Evolutionary conservation across 2,329 filamentous ascomycete species (phyloP).

Genomic region (Neofusicoccum umdonicola): DNA sequence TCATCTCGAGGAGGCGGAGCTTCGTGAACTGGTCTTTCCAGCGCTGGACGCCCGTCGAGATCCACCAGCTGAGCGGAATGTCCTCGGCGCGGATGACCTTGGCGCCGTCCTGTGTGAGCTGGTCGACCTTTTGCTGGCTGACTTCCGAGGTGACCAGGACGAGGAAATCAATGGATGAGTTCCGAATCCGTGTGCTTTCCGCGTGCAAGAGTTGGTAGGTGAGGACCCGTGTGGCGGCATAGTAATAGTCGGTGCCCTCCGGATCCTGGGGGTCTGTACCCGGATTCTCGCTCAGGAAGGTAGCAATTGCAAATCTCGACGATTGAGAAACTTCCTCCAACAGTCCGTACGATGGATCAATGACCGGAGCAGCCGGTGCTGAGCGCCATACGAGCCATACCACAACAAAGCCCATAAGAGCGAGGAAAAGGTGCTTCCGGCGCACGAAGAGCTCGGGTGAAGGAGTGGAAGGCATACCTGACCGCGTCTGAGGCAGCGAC

Average conservation of each 20-base stretch:
- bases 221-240: slow-evolving; percentile 29
- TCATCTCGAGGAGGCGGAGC: slow-evolving; percentile 42
- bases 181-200: slow-evolving; percentile 24
- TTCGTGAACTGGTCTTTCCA: slow-evolving; percentile 47
- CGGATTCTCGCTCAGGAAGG: slow-evolving; percentile 36
- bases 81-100: slow-evolving; percentile 38
- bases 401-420: neutral
- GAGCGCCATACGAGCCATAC: neutral
- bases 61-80: slow-evolving; percentile 33
- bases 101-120: slow-evolving; percentile 40
- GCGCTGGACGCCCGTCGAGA: slow-evolving; percentile 36
- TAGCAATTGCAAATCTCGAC: slow-evolving; percentile 34
- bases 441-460: neutral
- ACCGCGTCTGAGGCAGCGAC: neutral
- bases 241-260: slow-evolving; percentile 30
- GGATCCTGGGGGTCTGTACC: slow-evolving; percentile 17
- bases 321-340: neutral
- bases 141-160: slow-evolving; percentile 37
- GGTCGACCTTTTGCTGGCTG: slow-evolving; percentile 28
- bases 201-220: slow-evolving; percentile 31
- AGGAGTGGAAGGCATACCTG: neutral
- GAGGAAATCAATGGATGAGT: slow-evolving; percentile 33
- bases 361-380: neutral
- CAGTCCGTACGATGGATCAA: slow-evolving; percentile 12
- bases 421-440: neutral